Conservation (phyloP, 805 yeast genomes). For the Zygosaccharomyces bailii region DNA sequence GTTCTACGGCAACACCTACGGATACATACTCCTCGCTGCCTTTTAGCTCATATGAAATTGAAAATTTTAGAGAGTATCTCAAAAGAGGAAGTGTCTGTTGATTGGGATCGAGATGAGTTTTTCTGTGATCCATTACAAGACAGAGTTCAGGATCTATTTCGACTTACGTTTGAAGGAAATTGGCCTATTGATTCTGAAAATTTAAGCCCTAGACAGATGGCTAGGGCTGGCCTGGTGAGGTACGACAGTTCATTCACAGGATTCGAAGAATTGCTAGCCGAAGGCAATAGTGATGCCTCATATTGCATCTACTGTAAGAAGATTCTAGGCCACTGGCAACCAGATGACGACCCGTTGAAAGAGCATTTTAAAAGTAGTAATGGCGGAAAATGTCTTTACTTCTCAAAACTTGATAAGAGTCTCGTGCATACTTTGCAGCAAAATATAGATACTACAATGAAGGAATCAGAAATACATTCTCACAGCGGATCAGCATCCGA, state of each 20-base stretch:
- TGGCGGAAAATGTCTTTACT: conserved; percentile 27
- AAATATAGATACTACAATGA: neutral
- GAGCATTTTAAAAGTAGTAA: conserved; percentile 41
- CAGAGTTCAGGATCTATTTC: conserved; percentile 16
- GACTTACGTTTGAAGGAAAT: conserved; percentile 18
- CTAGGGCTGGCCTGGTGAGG: conserved; percentile 52
- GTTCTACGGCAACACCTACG: conserved; percentile 25
- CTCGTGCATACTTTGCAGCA: conserved; percentile 1
- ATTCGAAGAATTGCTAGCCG: conserved; percentile 29
- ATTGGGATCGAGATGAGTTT: conserved; percentile 24
- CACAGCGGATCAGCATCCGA: neutral
- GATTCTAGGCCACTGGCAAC: conserved; percentile 57
- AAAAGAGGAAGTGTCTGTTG: conserved; percentile 14
- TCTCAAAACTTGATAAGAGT: conserved; percentile 12
- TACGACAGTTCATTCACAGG: conserved; percentile 49
- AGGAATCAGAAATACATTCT: neutral
- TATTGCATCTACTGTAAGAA: conserved; percentile 57
- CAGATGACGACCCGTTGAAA: conserved; percentile 46
- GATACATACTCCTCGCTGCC: conserved; percentile 15
- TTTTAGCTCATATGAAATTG: conserved; percentile 18
- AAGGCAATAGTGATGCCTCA: conserved; percentile 43
- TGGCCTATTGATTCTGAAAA: conserved; percentile 28
- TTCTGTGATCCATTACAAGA: conserved; percentile 22
- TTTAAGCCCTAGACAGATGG: conserved; percentile 38
- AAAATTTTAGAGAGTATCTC: conserved; percentile 27